These are phyloP conservation scores for Blastomyces parvus DNA, from an alignment of 2,329 filamentous ascomycete species.

Conservation along the genomic window DNA sequence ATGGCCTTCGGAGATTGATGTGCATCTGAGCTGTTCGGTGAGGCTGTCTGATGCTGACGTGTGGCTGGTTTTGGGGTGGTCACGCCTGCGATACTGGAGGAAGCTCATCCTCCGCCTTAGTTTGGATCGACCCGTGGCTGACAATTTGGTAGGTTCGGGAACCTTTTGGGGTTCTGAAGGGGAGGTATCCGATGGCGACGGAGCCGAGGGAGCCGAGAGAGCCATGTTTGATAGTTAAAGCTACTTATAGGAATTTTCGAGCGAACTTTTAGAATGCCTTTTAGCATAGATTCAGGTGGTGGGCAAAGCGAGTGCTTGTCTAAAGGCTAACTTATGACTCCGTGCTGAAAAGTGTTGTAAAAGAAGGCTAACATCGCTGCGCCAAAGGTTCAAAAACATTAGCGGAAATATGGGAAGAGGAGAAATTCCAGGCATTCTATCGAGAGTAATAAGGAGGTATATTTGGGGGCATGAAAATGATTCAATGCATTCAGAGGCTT, in stretches of 20 bases:
- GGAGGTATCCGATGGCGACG: background rate
- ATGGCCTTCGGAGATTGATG: background rate
- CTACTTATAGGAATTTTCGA: background rate
- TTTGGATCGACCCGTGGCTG: background rate
- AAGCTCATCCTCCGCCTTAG: conserved; percentile 3
- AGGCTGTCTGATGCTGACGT: conserved; percentile 2
- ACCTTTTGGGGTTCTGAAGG: background rate
- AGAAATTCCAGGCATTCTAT: background rate
- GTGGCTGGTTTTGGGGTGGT: background rate
- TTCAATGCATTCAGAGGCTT: background rate
- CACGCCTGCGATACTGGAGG: conserved; percentile 3
- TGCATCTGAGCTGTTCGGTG: conserved; percentile 4
- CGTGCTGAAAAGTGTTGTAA: background rate
- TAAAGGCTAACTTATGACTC: background rate
- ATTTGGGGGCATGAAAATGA: background rate
- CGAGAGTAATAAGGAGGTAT: background rate
- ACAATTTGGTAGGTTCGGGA: conserved; percentile 1
- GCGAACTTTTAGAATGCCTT: background rate
- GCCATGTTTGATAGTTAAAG: background rate
- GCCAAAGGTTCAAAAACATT: background rate
- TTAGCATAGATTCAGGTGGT: background rate
- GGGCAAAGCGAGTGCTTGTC: background rate
- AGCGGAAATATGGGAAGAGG: background rate
- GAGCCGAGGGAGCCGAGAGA: background rate
- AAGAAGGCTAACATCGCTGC: background rate